Evolutionary conservation across 371 early-diverging fungal species (phyloP), one percentile per base, ranked within the genome.

Genomic region (Nosema muscidifuracis): DNA sequence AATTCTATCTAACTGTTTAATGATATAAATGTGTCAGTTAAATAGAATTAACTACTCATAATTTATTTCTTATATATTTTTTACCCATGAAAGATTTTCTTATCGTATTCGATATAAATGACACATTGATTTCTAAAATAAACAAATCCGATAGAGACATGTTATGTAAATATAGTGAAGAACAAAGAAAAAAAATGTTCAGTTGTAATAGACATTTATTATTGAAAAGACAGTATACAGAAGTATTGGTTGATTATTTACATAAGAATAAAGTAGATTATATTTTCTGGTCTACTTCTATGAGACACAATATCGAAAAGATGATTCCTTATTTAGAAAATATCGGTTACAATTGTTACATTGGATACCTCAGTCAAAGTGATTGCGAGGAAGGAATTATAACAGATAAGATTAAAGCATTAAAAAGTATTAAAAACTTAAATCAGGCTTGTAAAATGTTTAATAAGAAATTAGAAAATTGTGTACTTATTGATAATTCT

Each of bases 201-300:
- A 53, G 53, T 20, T 31, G 30, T 16, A 22, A 38, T 10, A 42
- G 28, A 3, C 63, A 71, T 53, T 33, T 67, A 26, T 30, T 79
- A 30, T 73, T 75, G 36, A 18, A 77, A 20, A 58, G 80, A 33
- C 80, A 75, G 10, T 62, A 73, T 55, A 31, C 77, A 18, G 58
- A 58, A 1, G 16, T 71, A 34, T 55, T 80, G 7, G 24, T 61
- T 20, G 24, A 65, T 1, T 80, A 62, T 70, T 57, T 80, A 36
- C 57, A 73, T 33, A 18, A 18, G 0, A 56, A 80, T 44, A 43
- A 65, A 4, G 31, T 77, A 13, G 30, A 53, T 10, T 80, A 80
- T 56, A 55, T 77, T 3, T 60, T 80, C 7, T 80, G 80, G 80
- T 74, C 80, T 0, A 80, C 77, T 7, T 76, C 76, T 0, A 65